Base-by-base conservation (phyloP, 768 basidiomycete species). In the Mrakia frigida region DNA sequence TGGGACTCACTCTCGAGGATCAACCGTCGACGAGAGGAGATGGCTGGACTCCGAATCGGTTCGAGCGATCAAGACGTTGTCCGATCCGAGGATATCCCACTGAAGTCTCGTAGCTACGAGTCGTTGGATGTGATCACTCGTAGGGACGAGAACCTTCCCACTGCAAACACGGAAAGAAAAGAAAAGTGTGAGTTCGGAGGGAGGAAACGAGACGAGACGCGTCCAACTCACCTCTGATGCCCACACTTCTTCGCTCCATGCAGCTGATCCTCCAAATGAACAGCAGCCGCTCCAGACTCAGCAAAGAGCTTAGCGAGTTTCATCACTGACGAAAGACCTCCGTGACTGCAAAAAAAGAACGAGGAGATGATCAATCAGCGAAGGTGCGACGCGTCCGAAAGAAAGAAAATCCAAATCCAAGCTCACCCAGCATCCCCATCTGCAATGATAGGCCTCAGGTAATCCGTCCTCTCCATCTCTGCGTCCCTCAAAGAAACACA, bases 281-380 rank as follows among this genome's bases (percentile, higher is more conserved):
- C 91, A 23, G 88, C 95, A 13, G 94, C 88, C 21, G 92, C 92
- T 35, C 95, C 90, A 72, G 91, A 91, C 85, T 97, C 95, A n/a
- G 92, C 94, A 80, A 98, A 96, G 31, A 94, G 86, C 81, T 97
- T 98, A 52, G 89, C 89, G 11, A 98, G 87, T 85, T 97, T 98
- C 91, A 98, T 93, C 70, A 96, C 92, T 21, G 93, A 88, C 28
- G 93, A 93, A n/a, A 90, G 86, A 25, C 94, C 94, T 68, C 95
- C 95, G 80, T 96, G 94, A 43, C 94, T 95, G 75, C 73, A 33
- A 79, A 76, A 33, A n/a, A 43, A 56, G 53, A 74, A n/a, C 37
- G 33, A 68, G 69, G 46, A n/a, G 68, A 25, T 23, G 10, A 68
- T 18, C 39, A 56, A 59, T 25, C 61, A 37, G 63, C 37, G 35